phyloP scores from a whole-genome alignment of 495 filamentous ascomycete genomes.

The Aspergillus ostianus region DNA sequence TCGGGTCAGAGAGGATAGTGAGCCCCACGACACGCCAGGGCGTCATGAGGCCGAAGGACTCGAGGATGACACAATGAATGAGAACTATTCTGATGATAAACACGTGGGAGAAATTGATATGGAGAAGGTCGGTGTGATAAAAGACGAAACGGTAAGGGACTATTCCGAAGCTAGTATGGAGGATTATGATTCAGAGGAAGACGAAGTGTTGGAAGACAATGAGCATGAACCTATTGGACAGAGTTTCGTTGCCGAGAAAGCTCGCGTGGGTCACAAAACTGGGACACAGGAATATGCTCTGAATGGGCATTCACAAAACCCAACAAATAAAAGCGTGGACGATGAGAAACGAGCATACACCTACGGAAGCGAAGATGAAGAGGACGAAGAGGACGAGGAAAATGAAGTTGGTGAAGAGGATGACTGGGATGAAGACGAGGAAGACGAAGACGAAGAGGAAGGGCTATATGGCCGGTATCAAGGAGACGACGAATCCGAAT shows the following conservation, averaged over 20 bases:
- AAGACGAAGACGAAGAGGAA: constrained; percentile 10
- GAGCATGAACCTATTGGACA: background rate
- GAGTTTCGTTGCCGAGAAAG: background rate
- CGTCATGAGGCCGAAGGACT: background rate
- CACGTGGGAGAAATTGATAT: background rate
- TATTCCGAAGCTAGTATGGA: background rate
- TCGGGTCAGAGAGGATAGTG: background rate
- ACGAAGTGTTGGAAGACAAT: background rate
- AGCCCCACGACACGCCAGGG: background rate
- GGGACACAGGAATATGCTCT: background rate
- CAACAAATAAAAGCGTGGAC: background rate
- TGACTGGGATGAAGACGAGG: constrained; percentile 2
- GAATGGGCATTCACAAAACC: background rate
- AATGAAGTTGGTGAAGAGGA: constrained; percentile 7
- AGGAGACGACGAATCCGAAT: constrained; percentile 8
- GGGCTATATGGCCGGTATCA: constrained; percentile 13
- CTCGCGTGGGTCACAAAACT: background rate
- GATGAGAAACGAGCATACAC: background rate
- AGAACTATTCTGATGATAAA: background rate
- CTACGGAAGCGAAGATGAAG: background rate
- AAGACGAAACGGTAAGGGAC: background rate
- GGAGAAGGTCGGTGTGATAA: background rate
- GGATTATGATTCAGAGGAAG: background rate
- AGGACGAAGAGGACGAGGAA: constrained; percentile 1
- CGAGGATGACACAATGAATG: background rate